Conservation (phyloP, 257 asterid species). For the Lycium barbarum region DNA sequence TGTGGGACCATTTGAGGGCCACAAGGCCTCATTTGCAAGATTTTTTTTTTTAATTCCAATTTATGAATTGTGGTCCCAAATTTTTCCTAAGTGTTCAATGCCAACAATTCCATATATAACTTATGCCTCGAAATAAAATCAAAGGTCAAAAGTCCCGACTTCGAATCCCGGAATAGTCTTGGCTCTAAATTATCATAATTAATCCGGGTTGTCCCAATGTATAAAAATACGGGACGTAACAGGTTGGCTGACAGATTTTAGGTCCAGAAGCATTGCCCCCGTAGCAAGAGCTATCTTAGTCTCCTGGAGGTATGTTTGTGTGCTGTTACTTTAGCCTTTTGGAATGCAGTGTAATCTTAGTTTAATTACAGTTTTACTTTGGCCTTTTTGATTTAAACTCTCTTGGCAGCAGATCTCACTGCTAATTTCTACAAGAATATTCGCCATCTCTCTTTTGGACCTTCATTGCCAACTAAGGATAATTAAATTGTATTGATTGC, state of each 20-base stretch:
- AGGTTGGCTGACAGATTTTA: neutral
- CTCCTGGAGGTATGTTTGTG: neutral
- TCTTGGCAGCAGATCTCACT: neutral
- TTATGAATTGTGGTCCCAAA: too few relatives aligned
- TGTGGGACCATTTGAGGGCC: too few relatives aligned
- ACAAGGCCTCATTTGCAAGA: too few relatives aligned
- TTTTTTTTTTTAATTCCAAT: too few relatives aligned
- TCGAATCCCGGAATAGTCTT: too few relatives aligned
- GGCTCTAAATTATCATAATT: too few relatives aligned
- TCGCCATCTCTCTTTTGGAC: neutral
- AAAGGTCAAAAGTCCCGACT: too few relatives aligned
- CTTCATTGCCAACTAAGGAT: neutral
- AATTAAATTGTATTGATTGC: neutral
- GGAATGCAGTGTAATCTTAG: neutral
- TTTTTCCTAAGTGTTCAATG: too few relatives aligned
- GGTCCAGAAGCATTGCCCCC: neutral
- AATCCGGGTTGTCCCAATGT: too few relatives aligned
- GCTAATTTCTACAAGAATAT: neutral
- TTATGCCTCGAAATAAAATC: too few relatives aligned
- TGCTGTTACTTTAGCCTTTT: neutral
- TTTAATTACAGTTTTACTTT: neutral
- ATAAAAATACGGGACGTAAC: too few relatives aligned
- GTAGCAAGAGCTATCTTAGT: neutral
- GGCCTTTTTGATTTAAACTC: neutral
- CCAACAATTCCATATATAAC: too few relatives aligned